Conservation (phyloP, 192 early-diverging fungal genomes). For the Geosiphon pyriformis region DNA sequence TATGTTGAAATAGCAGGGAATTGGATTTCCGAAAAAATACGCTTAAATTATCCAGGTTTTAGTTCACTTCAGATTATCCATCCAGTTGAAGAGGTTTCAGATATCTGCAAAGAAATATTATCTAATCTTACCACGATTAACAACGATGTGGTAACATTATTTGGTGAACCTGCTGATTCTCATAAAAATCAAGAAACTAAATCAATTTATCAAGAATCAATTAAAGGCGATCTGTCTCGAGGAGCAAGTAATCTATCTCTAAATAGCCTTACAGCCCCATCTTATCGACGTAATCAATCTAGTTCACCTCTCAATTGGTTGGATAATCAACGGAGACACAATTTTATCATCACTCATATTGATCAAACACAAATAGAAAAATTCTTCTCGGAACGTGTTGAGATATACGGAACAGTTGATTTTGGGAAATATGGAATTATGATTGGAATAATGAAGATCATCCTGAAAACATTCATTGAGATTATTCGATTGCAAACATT, state of each 20-base stretch:
- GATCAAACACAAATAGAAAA: constrained; percentile 51
- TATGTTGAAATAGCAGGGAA: constrained; percentile 17
- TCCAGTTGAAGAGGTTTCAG: constrained; percentile 19
- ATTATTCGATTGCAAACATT: constrained; percentile 48
- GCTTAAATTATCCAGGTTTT: neutral
- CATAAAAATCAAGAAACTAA: constrained; percentile 24
- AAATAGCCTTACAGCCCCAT: neutral
- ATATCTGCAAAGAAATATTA: constrained; percentile 35
- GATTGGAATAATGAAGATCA: constrained; percentile 48
- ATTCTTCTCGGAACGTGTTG: constrained; percentile 63
- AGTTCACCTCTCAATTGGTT: neutral
- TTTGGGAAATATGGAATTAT: constrained; percentile 43
- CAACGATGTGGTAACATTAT: constrained; percentile 31
- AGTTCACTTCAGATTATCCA: neutral
- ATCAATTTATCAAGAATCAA: neutral
- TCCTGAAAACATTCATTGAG: constrained; percentile 53
- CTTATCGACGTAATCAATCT: neutral
- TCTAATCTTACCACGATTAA: constrained; percentile 34
- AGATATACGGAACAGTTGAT: constrained; percentile 57
- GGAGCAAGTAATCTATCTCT: neutral
- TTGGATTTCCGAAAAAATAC: neutral
- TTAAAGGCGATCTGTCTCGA: neutral
- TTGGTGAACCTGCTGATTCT: constrained; percentile 29
- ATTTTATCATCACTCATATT: constrained; percentile 11
- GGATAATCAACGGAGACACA: neutral